Evolutionary conservation across 2,329 filamentous ascomycete species (phyloP), one percentile per base, ranked within the genome.

Genomic region (Cladosporium sp.): DNA sequence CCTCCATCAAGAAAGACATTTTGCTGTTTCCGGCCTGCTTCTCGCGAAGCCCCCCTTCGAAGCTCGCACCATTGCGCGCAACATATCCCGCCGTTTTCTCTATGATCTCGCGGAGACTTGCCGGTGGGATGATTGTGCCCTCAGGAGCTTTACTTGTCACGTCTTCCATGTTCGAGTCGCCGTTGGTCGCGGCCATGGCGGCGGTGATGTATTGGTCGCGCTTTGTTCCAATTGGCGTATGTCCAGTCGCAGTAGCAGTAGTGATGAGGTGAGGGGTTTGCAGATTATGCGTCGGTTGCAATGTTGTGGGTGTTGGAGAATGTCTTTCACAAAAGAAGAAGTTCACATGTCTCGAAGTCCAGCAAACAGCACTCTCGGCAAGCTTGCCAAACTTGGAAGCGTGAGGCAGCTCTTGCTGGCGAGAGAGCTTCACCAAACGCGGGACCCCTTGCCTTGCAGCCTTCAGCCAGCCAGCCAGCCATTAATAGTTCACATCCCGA

Each of bases 51-150:
- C 86, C 83, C 61, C 91, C 85, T 71, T 94, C 87, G 63, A 94
- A 90, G 7, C 82, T 67, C 11, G 72, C 62, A 30, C 80, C 80
- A 62, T 81, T 81, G 59, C 82, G 78, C 52, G 84, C 84, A 52
- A 96, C 88, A 67, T 94, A 97, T 40, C 90, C 90, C 47, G 93
- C 92, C 11, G 92, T 95, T 74, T 95, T 97, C 69, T 96, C 91
- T 63, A 98, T 83, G 58, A 92, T 80, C 16, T 77, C 76, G 75
- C 90, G 84, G 63, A 96, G 90, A 65, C 91, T 87, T 66, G 84
- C 81, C 0, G 83, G 93, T 18, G 93, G 93, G 49, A 96, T 79
- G 50, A 96, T 87, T 56, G 95, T 79, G 55, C 90, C 89, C 52
- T 84, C 73, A 3, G 92, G 92, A 29, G 88, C 83, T 68, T 90